A percentile compares a stretch with the other conserved stretches of the same genome.
Evolutionary conservation across 305 asterid genomes (phyloP).

Genomic region (Solanum hybrid): DNA sequence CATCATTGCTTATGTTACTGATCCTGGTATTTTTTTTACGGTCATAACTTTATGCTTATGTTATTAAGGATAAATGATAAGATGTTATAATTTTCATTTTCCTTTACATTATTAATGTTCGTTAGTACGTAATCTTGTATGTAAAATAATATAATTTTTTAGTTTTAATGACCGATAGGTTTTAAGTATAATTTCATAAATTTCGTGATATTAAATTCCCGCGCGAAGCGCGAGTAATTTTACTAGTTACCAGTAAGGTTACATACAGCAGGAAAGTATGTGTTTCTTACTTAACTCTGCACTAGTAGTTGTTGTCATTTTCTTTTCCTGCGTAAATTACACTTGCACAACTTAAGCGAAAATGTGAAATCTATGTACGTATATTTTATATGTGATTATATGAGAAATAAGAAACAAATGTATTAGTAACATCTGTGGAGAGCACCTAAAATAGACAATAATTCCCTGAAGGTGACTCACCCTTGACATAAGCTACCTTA

Average conservation of each 20-base stretch:
- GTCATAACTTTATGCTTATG: too few relatives aligned
- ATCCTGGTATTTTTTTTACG: too few relatives aligned
- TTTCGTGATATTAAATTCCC: too few relatives aligned
- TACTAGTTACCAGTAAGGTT: not conserved
- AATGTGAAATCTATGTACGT: not conserved
- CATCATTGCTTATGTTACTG: too few relatives aligned
- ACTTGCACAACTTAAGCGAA: not conserved
- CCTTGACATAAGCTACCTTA: not conserved
- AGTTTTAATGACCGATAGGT: too few relatives aligned
- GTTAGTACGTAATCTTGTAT: too few relatives aligned
- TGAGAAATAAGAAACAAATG: not conserved
- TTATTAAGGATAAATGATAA: too few relatives aligned
- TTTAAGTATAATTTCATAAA: too few relatives aligned
- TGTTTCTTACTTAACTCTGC: not conserved
- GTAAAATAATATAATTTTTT: too few relatives aligned
- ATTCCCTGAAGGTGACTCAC: not conserved
- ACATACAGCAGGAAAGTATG: not conserved
- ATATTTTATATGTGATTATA: not conserved
- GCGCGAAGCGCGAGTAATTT: too few relatives aligned
- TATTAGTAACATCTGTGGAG: not conserved
- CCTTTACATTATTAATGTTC: too few relatives aligned
- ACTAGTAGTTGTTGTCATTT: not conserved
- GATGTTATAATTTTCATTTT: too few relatives aligned
- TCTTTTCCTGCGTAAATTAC: not conserved
- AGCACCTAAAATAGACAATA: not conserved